phyloP scores from a whole-genome alignment of 2,329 filamentous ascomycete genomes.

The Nectriaceae sp. region DNA sequence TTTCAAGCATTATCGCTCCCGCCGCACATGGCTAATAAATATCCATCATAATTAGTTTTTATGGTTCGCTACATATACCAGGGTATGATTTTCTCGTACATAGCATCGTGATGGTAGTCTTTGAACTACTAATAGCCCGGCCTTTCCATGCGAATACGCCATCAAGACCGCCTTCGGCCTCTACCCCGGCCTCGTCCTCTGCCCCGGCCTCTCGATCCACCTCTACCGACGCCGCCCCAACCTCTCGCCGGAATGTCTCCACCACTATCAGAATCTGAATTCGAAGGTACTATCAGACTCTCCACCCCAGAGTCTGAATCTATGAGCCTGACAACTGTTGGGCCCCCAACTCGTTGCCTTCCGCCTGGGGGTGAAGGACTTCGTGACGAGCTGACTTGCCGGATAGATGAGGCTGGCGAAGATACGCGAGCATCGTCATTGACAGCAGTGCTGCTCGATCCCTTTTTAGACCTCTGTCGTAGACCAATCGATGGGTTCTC shows the following conservation, averaged over 20 bases:
- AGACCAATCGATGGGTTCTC: not conserved
- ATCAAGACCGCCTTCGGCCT: slow-evolving; percentile 19
- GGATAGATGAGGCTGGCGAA: slow-evolving; percentile 1
- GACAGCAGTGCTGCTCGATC: not conserved
- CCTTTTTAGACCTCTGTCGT: not conserved
- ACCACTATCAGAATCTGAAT: slow-evolving; percentile 21
- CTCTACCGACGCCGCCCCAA: not conserved
- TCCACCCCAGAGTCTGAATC: slow-evolving; percentile 26
- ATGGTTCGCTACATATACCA: too few species aligned
- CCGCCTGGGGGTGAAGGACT: slow-evolving; percentile 14
- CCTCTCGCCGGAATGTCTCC: slow-evolving; percentile 28
- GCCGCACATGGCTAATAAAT: too few species aligned
- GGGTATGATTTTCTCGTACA: too few species aligned
- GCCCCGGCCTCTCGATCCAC: slow-evolving; percentile 19
- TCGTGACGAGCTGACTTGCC: slow-evolving; percentile 12
- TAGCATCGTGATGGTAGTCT: too few species aligned
- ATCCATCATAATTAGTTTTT: too few species aligned
- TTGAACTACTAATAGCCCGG: too few species aligned
- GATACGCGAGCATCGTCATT: slow-evolving; percentile 2
- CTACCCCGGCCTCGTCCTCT: slow-evolving; percentile 26
- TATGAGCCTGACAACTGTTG: slow-evolving; percentile 26
- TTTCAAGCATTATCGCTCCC: too few species aligned
- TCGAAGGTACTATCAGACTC: slow-evolving; percentile 6
- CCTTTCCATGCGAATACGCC: too few species aligned
- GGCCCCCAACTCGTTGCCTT: slow-evolving; percentile 8